phyloP scores from a whole-genome alignment of 306 rosid genomes.

The Comarum palustre region DNA sequence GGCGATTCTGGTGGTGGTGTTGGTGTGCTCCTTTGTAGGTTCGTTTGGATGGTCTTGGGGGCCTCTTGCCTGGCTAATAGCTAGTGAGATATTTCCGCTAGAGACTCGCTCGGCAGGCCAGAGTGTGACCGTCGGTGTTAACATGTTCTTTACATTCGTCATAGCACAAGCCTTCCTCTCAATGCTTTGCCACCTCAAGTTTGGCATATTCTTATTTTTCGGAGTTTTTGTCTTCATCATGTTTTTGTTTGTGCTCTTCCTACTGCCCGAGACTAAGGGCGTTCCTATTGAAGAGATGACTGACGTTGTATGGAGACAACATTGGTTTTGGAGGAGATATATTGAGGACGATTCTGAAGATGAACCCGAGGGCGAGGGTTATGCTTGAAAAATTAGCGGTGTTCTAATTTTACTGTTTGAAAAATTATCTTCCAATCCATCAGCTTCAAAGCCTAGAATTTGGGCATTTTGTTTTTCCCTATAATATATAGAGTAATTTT shows the following conservation, averaged over 20 bases:
- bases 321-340: slow-evolving; percentile 63
- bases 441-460: too few relatives aligned
- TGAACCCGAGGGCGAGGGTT: not conserved
- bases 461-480: too few relatives aligned
- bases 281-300: slow-evolving; percentile 60
- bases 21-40: slow-evolving; percentile 11
- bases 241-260: slow-evolving; percentile 35
- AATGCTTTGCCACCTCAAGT: slow-evolving; percentile 53
- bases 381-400: not conserved
- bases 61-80: slow-evolving; percentile 63
- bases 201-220: slow-evolving; percentile 58
- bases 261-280: slow-evolving; percentile 59
- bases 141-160: slow-evolving; percentile 61
- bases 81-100: slow-evolving; percentile 57
- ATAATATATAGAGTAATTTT: too few relatives aligned
- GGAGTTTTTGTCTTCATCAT: slow-evolving; percentile 45
- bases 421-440: too few relatives aligned
- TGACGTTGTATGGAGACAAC: slow-evolving; percentile 48
- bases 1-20: slow-evolving; percentile 14
- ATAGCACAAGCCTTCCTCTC: slow-evolving; percentile 63
- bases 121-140: slow-evolving; percentile 46
- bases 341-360: slow-evolving; percentile 18
- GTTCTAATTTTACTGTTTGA: too few relatives aligned
- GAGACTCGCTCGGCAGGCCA: slow-evolving; percentile 63
- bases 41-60: slow-evolving; percentile 73